Evolutionary conservation across 2,329 filamentous ascomycete species (phyloP).

Genomic region (Aspergillus brasiliensis): DNA sequence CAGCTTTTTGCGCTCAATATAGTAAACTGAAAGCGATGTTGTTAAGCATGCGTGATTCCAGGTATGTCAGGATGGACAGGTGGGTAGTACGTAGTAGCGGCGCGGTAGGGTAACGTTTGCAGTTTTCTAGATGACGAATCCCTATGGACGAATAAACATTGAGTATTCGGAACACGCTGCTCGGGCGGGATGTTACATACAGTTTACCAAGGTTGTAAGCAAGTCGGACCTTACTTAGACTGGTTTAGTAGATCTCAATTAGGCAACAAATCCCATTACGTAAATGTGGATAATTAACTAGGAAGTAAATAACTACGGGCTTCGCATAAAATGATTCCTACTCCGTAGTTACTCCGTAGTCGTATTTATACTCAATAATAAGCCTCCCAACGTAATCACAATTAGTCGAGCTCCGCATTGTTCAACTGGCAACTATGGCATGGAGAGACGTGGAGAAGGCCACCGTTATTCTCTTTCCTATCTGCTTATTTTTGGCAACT

Average conservation of each 20-base stretch:
- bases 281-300: background rate
- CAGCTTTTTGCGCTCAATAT: no score
- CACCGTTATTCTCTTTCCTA: no score
- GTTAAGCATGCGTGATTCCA: background rate
- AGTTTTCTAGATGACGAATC: conserved; percentile 5
- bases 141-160: background rate
- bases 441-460: no score
- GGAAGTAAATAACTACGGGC: no score
- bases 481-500: no score
- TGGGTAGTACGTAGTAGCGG: background rate
- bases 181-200: background rate
- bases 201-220: background rate
- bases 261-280: background rate
- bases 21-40: background rate
- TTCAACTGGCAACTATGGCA: no score
- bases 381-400: no score
- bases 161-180: background rate
- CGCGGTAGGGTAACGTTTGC: background rate
- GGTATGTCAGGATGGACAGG: background rate
- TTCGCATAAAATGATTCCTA: no score
- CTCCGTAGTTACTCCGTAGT: no score
- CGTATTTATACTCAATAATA: no score
- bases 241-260: background rate
- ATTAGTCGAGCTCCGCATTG: no score
- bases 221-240: background rate